Conservation (phyloP, 2,329 filamentous ascomycete species). For the Ophiostoma novo-ulmi region DNA sequence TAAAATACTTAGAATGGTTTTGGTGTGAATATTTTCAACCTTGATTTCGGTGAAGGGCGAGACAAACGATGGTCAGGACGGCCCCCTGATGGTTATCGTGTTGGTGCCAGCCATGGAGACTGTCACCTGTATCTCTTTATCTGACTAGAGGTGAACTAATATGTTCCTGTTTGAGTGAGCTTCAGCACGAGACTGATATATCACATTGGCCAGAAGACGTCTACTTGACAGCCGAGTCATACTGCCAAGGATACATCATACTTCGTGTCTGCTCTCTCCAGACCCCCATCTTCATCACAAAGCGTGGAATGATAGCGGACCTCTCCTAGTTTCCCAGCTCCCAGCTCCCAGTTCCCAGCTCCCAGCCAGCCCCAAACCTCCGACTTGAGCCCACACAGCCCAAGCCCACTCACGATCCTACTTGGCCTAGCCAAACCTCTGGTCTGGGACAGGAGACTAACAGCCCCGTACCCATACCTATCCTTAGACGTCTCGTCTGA, state of each 20-base stretch:
- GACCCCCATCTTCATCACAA: not conserved
- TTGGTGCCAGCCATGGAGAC: too few species aligned
- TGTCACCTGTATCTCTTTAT: too few species aligned
- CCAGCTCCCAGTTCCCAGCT: not conserved
- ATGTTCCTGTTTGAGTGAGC: not conserved
- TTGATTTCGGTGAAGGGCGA: too few species aligned
- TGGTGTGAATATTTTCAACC: too few species aligned
- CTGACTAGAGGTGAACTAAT: too few species aligned
- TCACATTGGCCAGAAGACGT: not conserved
- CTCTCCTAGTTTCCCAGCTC: not conserved
- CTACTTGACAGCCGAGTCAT: not conserved
- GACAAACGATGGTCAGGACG: too few species aligned
- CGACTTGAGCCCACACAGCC: not conserved
- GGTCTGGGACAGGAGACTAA: constrained; percentile 1
- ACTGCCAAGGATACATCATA: not conserved
- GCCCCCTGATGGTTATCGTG: too few species aligned
- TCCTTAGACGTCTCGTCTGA: not conserved
- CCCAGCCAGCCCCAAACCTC: not conserved
- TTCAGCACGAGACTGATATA: not conserved
- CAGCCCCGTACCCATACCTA: not conserved
- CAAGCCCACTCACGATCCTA: constrained; percentile 1
- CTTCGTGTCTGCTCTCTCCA: not conserved
- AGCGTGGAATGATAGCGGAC: not conserved
- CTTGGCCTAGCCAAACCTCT: not conserved
- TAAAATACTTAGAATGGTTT: too few species aligned